These are phyloP conservation scores for Globisporangium paroecandrum DNA, from an alignment of 352 stramenopile species.

Conservation along the genomic window DNA sequence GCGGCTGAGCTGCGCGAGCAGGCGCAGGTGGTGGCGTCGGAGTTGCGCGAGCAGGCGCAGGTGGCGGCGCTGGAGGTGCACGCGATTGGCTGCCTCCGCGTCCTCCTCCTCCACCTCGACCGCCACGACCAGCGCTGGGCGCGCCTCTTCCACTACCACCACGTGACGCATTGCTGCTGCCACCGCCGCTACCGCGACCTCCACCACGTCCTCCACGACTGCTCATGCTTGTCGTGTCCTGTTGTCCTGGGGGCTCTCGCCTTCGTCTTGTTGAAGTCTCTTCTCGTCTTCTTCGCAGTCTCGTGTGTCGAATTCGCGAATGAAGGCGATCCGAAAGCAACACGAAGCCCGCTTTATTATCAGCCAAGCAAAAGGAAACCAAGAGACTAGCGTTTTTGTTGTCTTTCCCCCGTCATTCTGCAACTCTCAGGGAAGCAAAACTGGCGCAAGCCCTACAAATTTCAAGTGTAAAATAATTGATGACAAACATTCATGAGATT, in stretches of 20 bases:
- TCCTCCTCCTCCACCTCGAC: slow-evolving; percentile 10
- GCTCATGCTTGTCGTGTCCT: slow-evolving; percentile 8
- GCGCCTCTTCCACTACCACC: slow-evolving; percentile 21
- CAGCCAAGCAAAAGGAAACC: not conserved
- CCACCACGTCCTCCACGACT: slow-evolving; percentile 6
- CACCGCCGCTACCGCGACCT: slow-evolving; percentile 8
- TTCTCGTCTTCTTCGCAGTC: not conserved
- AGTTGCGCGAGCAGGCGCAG: not conserved
- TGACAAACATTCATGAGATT: not conserved
- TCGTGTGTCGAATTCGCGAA: slow-evolving; percentile 3
- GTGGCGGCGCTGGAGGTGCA: not conserved
- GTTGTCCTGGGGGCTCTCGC: not conserved
- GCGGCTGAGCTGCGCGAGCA: not conserved
- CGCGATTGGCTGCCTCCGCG: slow-evolving; percentile 5
- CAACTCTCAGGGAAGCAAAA: not conserved
- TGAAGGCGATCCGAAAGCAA: not conserved
- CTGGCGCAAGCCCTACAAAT: not conserved
- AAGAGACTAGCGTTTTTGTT: not conserved
- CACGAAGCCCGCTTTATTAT: not conserved
- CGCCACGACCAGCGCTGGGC: slow-evolving; percentile 11
- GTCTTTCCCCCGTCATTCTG: not conserved
- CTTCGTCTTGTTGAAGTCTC: not conserved
- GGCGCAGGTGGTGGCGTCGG: not conserved
- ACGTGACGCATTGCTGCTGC: not conserved
- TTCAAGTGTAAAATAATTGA: not conserved